phyloP scores from a whole-genome alignment of 805 yeast genomes.

The Saturnispora besseyi region DNA sequence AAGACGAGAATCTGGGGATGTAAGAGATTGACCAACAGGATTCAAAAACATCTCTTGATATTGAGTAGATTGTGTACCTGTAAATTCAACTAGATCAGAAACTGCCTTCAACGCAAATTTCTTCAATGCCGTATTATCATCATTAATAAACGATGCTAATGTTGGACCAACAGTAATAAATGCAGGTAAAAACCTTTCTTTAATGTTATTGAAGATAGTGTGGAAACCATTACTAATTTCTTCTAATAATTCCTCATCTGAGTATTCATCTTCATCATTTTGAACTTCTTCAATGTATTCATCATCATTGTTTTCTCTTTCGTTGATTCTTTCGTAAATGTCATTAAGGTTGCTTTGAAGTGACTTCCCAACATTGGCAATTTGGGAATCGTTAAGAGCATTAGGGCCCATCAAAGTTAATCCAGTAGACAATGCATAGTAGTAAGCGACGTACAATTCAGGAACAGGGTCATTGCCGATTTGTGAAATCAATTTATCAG shows the following conservation, averaged over 20 bases:
- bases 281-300: conserved; percentile 83
- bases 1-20: conserved; percentile 57
- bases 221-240: conserved; percentile 73
- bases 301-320: conserved; percentile 68
- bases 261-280: conserved; percentile 72
- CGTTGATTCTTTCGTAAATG: conserved; percentile 59
- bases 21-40: conserved; percentile 57
- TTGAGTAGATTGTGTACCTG: conserved; percentile 58
- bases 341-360: conserved; percentile 55
- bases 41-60: conserved; percentile 58
- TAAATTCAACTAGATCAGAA: conserved; percentile 71
- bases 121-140: conserved; percentile 58
- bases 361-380: conserved; percentile 48
- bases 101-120: conserved; percentile 73
- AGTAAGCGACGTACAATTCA: conserved; percentile 72
- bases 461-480: conserved; percentile 73
- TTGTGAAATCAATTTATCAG: conserved; percentile 57
- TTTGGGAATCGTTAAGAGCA: conserved; percentile 45
- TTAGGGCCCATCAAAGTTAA: conserved; percentile 59
- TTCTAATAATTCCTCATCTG: conserved; percentile 85
- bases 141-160: conserved; percentile 50
- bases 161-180: conserved; percentile 60
- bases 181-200: conserved; percentile 49
- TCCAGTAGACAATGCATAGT: conserved; percentile 59
- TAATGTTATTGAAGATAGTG: conserved; percentile 56